Evolutionary conservation across 2,329 filamentous ascomycete genomes (phyloP).

Genomic region (Exophiala phaeomuriformis): DNA sequence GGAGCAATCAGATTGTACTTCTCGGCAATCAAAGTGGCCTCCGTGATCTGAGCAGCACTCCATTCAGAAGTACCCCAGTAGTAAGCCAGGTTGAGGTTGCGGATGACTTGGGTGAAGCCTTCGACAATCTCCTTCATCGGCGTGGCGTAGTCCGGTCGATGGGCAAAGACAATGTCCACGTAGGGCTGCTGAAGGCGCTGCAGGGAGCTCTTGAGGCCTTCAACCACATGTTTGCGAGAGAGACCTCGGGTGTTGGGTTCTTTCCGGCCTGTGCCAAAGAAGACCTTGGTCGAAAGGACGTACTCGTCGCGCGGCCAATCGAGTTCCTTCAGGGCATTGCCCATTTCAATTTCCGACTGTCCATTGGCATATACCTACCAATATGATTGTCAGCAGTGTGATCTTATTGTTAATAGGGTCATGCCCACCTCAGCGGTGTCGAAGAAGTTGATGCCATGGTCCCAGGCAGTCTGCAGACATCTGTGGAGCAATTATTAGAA

Average conservation of each 20-base stretch:
- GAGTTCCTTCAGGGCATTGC: slow-evolving; percentile 49
- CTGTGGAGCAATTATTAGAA: slow-evolving; percentile 19
- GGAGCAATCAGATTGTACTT: slow-evolving; percentile 56
- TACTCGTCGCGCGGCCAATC: slow-evolving; percentile 52
- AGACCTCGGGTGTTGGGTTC: slow-evolving; percentile 58
- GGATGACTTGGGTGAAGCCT: slow-evolving; percentile 63
- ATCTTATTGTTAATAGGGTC: neutral
- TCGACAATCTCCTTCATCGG: slow-evolving; percentile 65
- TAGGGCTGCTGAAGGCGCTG: slow-evolving; percentile 58
- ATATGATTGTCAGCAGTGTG: slow-evolving; percentile 3
- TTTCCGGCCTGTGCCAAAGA: slow-evolving; percentile 36
- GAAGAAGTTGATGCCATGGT: slow-evolving; percentile 52
- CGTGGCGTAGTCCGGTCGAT: slow-evolving; percentile 54
- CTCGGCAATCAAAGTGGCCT: slow-evolving; percentile 48
- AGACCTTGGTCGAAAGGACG: slow-evolving; percentile 52
- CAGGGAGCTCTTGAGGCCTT: slow-evolving; percentile 56
- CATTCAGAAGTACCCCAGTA: slow-evolving; percentile 67
- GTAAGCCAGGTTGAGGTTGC: slow-evolving; percentile 56
- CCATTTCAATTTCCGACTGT: slow-evolving; percentile 50
- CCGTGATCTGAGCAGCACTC: slow-evolving; percentile 58
- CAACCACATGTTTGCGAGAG: slow-evolving; percentile 62
- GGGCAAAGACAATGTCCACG: slow-evolving; percentile 63
- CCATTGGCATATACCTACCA: slow-evolving; percentile 43
- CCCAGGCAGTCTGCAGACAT: slow-evolving; percentile 49
- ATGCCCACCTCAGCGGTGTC: slow-evolving; percentile 47